Evolutionary conservation across 345 rosid species (phyloP).

Genomic region (Populus davidiana): DNA sequence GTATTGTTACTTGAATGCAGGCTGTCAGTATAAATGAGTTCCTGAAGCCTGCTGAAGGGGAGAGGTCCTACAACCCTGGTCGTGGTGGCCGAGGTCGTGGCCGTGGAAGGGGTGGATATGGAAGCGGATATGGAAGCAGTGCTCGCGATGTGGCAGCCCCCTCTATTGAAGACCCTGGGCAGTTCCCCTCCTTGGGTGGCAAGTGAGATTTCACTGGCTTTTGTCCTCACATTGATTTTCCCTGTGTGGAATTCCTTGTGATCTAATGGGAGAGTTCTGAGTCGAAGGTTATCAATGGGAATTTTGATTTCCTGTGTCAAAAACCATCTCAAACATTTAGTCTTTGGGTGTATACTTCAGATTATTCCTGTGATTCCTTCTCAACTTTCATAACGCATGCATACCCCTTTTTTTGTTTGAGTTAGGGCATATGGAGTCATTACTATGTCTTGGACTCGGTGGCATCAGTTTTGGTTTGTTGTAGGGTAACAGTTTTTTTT

Average conservation of each 20-base stretch:
- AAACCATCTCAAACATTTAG: constrained; percentile 22
- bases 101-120: constrained; percentile 66
- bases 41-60: constrained; percentile 93
- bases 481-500: constrained; percentile 8
- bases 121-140: constrained; percentile 39
- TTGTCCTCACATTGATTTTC: constrained; percentile 6
- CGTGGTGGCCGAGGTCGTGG: constrained; percentile 78
- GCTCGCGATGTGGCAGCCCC: constrained; percentile 50
- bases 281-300: constrained; percentile 27
- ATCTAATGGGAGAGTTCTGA: constrained; percentile 13
- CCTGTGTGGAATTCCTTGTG: constrained; percentile 20
- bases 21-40: constrained; percentile 88
- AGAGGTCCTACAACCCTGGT: constrained; percentile 48
- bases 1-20: constrained; percentile 30
- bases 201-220: constrained; percentile 44
- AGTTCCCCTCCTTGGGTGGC: constrained; percentile 91
- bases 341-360: constrained; percentile 50
- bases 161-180: constrained; percentile 67
- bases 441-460: constrained; percentile 22
- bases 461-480: constrained; percentile 42
- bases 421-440: constrained; percentile 24
- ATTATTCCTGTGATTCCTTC: constrained; percentile 17
- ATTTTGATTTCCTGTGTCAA: constrained; percentile 24
- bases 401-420: background rate
- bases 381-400: constrained; percentile 23